These are phyloP conservation scores for Arthrobotrys conoides DNA, from an alignment of 2,329 filamentous ascomycete genomes.

Conservation along the genomic window DNA sequence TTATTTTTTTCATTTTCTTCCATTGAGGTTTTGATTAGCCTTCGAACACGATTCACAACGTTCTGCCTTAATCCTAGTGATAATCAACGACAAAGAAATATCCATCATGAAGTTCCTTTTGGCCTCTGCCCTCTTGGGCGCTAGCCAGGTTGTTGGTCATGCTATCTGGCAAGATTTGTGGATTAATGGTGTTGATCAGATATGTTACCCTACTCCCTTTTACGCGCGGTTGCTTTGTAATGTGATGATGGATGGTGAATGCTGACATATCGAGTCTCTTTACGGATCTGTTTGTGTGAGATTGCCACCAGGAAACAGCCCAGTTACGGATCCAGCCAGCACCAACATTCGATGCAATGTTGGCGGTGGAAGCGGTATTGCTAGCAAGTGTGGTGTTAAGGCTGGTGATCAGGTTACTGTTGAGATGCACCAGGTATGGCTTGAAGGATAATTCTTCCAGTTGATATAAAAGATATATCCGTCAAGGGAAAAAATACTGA, in stretches of 20 bases:
- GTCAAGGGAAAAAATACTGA: slow-evolving; percentile 26
- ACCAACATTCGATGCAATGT: slow-evolving; percentile 71
- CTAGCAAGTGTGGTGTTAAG: slow-evolving; percentile 69
- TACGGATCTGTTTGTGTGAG: slow-evolving; percentile 68
- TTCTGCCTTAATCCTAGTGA: slow-evolving; percentile 40
- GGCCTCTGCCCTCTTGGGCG: slow-evolving; percentile 51
- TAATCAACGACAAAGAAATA: slow-evolving; percentile 27
- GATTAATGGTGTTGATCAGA: slow-evolving; percentile 69
- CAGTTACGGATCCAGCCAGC: slow-evolving; percentile 68
- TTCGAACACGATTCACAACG: background rate
- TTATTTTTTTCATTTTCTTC: background rate
- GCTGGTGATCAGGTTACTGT: slow-evolving; percentile 70
- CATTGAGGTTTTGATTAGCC: slow-evolving; percentile 48
- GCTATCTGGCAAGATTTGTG: slow-evolving; percentile 72
- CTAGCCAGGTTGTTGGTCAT: slow-evolving; percentile 68
- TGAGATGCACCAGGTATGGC: slow-evolving; percentile 71
- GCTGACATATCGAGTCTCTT: slow-evolving; percentile 41
- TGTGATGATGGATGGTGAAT: slow-evolving; percentile 5
- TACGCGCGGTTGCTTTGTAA: background rate
- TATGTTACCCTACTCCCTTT: slow-evolving; percentile 64
- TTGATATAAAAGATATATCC: background rate
- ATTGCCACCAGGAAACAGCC: slow-evolving; percentile 71
- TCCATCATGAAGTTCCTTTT: slow-evolving; percentile 44
- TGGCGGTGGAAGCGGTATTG: slow-evolving; percentile 66
- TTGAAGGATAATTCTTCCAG: background rate